phyloP scores from a whole-genome alignment of 1,284 basidiomycete genomes.

The Ustanciosporium gigantosporum region DNA sequence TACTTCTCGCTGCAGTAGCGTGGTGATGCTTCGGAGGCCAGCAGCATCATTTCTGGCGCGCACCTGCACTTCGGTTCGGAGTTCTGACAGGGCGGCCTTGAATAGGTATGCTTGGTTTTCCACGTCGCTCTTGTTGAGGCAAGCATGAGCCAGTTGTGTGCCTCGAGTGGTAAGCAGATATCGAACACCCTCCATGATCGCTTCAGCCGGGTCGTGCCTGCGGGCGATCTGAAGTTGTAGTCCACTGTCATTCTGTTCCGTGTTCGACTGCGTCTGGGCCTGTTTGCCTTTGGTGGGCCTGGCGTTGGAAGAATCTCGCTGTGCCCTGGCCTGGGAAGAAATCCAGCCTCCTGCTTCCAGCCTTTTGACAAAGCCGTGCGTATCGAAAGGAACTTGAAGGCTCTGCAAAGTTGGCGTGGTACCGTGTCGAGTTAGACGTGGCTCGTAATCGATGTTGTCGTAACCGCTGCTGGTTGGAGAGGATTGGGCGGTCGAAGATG shows the following conservation, averaged over 20 bases:
- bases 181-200: constrained; percentile 81
- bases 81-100: constrained; percentile 86
- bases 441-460: constrained; percentile 16
- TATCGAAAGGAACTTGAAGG: constrained; percentile 52
- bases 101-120: constrained; percentile 83
- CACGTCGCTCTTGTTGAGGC: constrained; percentile 79
- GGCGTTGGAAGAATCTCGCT: constrained; percentile 3
- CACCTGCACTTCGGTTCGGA: constrained; percentile 83
- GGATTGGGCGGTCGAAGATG: constrained; percentile 2
- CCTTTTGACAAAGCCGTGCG: constrained; percentile 50
- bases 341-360: constrained; percentile 52
- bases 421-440: constrained; percentile 11
- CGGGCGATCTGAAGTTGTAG: constrained; percentile 23
- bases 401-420: constrained; percentile 28
- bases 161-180: constrained; percentile 77
- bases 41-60: constrained; percentile 83
- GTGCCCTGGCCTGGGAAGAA: constrained; percentile 6
- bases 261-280: too few species aligned
- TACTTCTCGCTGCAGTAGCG: constrained; percentile 81
- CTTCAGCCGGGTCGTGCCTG: constrained; percentile 56
- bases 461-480: not conserved
- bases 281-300: constrained; percentile 17
- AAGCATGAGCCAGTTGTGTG: constrained; percentile 73
- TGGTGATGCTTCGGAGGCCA: constrained; percentile 74
- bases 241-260: constrained; percentile 7